Percentiles rank a stretch among this genome's conserved stretches.
Conservation (phyloP, 768 basidiomycete species). For the Phaffia australis region DNA sequence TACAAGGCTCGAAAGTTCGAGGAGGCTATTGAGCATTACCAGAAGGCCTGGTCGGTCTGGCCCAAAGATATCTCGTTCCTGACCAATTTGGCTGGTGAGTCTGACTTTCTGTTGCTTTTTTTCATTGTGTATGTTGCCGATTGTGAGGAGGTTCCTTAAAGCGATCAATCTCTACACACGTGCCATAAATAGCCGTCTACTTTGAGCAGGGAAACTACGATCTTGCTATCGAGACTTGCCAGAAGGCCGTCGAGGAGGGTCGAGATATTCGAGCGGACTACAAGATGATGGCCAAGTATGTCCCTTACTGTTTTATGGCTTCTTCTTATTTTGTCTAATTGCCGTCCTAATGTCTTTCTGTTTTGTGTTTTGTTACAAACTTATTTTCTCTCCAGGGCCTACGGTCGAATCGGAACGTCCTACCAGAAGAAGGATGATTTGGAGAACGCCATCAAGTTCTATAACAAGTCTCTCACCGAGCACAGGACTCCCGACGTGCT, state of each 20-base stretch:
- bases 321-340: neutral
- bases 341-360: neutral
- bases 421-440: conserved; percentile 72
- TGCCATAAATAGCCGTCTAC: conserved; percentile 55
- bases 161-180: neutral
- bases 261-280: conserved; percentile 83
- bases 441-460: conserved; percentile 72
- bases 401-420: conserved; percentile 76
- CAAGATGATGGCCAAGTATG: conserved; percentile 77
- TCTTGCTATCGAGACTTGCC: conserved; percentile 77
- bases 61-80: conserved; percentile 89
- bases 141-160: neutral
- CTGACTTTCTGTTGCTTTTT: neutral
- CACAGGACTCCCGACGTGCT: conserved; percentile 90
- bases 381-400: conserved; percentile 44
- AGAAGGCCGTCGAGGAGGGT: conserved; percentile 94
- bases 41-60: conserved; percentile 83
- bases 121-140: neutral
- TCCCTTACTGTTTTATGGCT: neutral
- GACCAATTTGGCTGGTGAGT: conserved; percentile 71
- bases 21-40: conserved; percentile 62
- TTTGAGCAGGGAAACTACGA: conserved; percentile 89
- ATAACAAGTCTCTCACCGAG: conserved; percentile 85
- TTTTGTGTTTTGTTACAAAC: neutral
- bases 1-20: conserved; percentile 81